Base-by-base conservation (phyloP, 2,329 filamentous ascomycete species). In the Epichloe brachyelytri region DNA sequence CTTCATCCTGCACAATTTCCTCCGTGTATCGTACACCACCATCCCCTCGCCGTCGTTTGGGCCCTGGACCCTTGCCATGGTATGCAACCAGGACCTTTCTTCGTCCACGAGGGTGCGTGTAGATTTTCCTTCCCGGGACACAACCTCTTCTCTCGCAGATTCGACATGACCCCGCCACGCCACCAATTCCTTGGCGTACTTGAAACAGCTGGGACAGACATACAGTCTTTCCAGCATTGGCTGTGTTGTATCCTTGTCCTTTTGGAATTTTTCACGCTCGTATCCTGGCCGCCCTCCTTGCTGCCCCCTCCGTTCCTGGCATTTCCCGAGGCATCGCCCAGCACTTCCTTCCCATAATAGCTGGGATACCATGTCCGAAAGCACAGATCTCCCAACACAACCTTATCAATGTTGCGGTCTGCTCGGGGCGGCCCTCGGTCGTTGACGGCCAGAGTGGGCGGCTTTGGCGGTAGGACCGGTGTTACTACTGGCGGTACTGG, bases 331-430 rank as follows among this genome's bases (percentile, higher is more conserved):
- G 66, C 59, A 50, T 80, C 76, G 12, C 78, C 78, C 4, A 83
- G 67, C 7, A 82, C 71, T 51, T 83, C 89, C 72, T 79, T 95
- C 69, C 74, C 75, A 65, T 96, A 95, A 66, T 90, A 93, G 15
- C 88, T 94, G 7, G 89, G 88, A 65, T 93, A 96, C 89, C 90
- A 95, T 3, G 90, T 86, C 59, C 83, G 82, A 70, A 96, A 94
- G 60, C 83, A 81, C 34, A 93, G 75, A 60, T 89, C 81, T 4
- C 90, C 91, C 54, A 96, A 75, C 50, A 95, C 83, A 48, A 96
- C 87, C 63, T 88, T 86, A 62, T 88, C 81, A 57, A 96, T 85
- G 65, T 94, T 95, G 52, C 86, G 85, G 58, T 85, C 82, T 10
- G 74, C 63, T 37, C 68, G 66, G 1, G 66, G 69, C 5, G 69